Evolutionary conservation across 2,329 filamentous ascomycete genomes (phyloP).

Genomic region (Talaromyces rugulosus): DNA sequence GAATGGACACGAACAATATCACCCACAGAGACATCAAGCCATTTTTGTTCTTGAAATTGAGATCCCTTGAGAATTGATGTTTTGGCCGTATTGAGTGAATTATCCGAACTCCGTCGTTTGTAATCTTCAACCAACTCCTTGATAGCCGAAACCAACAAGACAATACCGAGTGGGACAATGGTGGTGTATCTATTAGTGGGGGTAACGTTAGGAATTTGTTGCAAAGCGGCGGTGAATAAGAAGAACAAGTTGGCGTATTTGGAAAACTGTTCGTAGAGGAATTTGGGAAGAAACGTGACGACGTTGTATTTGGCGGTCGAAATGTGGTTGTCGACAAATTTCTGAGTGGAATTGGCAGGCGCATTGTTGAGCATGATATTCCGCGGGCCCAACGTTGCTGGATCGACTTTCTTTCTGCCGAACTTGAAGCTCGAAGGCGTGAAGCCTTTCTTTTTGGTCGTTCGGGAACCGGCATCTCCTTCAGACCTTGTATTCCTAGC

Average conservation of each 20-base stretch:
- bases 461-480: slow-evolving; percentile 38
- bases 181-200: slow-evolving; percentile 96
- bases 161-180: slow-evolving; percentile 86
- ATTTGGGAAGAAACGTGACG: slow-evolving; percentile 90
- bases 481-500: slow-evolving; percentile 37
- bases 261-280: slow-evolving; percentile 96
- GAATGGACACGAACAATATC: slow-evolving; percentile 92
- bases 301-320: slow-evolving; percentile 97
- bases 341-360: slow-evolving; percentile 81
- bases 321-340: slow-evolving; percentile 93
- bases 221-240: slow-evolving; percentile 89
- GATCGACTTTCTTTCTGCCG: slow-evolving; percentile 77
- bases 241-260: slow-evolving; percentile 99
- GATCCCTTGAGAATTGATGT: slow-evolving; percentile 79
- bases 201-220: slow-evolving; percentile 92
- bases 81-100: slow-evolving; percentile 80
- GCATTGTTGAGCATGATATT: slow-evolving; percentile 96
- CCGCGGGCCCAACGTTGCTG: slow-evolving; percentile 83
- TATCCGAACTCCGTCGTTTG: slow-evolving; percentile 81
- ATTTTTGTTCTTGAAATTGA: slow-evolving; percentile 79
- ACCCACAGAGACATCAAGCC: slow-evolving; percentile 89
- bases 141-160: slow-evolving; percentile 87
- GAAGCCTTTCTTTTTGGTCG: slow-evolving; percentile 55
- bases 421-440: slow-evolving; percentile 82
- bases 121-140: slow-evolving; percentile 96